phyloP scores from a whole-genome alignment of 371 early-diverging fungal species.

The Mortierella sp. region DNA sequence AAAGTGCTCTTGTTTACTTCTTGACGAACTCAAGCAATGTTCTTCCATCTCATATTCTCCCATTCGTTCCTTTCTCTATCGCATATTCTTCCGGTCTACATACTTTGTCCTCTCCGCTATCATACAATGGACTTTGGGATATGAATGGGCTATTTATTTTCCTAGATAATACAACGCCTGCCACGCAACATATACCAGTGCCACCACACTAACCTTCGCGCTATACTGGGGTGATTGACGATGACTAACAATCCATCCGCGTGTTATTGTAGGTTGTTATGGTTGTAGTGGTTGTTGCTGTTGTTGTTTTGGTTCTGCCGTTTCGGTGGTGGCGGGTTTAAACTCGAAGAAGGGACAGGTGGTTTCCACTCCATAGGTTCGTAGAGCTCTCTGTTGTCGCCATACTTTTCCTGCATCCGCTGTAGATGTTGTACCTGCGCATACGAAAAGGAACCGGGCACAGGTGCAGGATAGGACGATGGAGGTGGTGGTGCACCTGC shows the following conservation, averaged over 20 bases:
- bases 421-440: slow-evolving; percentile 48
- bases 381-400: slow-evolving; percentile 39
- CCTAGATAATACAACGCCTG: neutral
- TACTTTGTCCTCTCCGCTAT: neutral
- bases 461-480: neutral
- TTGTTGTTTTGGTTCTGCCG: neutral
- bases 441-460: slow-evolving; percentile 33
- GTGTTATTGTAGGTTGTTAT: neutral
- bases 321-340: neutral
- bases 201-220: neutral
- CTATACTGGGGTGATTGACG: neutral
- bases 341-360: neutral
- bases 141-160: neutral
- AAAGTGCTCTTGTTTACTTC: neutral
- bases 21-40: neutral
- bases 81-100: neutral
- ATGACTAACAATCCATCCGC: neutral
- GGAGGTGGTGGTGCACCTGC: neutral
- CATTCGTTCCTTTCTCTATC: neutral
- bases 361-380: slow-evolving; percentile 43
- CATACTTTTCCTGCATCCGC: slow-evolving; percentile 38
- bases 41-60: neutral
- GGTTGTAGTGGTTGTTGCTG: neutral
- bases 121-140: neutral
- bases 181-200: neutral